Conservation (phyloP, 257 asterid genomes). For the Schizonepeta tenuifolia region DNA sequence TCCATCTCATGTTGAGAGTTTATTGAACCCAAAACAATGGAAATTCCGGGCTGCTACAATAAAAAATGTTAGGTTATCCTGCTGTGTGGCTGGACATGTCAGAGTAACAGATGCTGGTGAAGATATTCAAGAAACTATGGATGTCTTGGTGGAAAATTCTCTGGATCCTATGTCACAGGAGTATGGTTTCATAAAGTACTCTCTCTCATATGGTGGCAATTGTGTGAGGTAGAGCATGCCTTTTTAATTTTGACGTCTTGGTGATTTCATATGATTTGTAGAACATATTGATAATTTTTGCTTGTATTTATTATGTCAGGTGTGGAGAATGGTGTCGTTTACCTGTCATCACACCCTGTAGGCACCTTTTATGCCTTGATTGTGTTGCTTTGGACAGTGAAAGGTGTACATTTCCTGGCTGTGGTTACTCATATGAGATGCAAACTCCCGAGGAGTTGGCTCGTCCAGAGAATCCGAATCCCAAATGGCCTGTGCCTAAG, state of each 20-base stretch:
- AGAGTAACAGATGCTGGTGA: constrained; percentile 86
- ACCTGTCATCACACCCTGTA: constrained; percentile 92
- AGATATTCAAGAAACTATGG: constrained; percentile 99
- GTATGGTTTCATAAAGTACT: constrained; percentile 60
- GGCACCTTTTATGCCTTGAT: constrained; percentile 87
- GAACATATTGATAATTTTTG: constrained; percentile 27
- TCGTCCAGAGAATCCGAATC: constrained; percentile 98
- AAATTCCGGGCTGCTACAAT: constrained; percentile 82
- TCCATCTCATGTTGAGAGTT: constrained; percentile 97
- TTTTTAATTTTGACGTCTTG: constrained; percentile 24
- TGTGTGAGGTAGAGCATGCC: constrained; percentile 73
- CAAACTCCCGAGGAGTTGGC: constrained; percentile 88
- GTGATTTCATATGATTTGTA: constrained; percentile 29
- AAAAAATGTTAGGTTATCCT: constrained; percentile 87
- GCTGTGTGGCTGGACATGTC: constrained; percentile 97
- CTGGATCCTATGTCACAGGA: constrained; percentile 73
- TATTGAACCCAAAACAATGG: constrained; percentile 94
- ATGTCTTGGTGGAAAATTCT: constrained; percentile 65
- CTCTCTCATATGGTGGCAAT: constrained; percentile 67
- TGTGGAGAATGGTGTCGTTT: constrained; percentile 96
- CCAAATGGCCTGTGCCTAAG: constrained; percentile 99
- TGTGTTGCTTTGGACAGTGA: constrained; percentile 93
- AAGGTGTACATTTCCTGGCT: constrained; percentile 78
- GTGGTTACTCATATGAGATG: constrained; percentile 87
- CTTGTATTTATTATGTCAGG: constrained; percentile 46